A percentile compares a stretch with the other conserved stretches of the same genome.
Evolutionary conservation across 2,329 filamentous ascomycete species (phyloP).

Genomic region (Botrytis fragariae): DNA sequence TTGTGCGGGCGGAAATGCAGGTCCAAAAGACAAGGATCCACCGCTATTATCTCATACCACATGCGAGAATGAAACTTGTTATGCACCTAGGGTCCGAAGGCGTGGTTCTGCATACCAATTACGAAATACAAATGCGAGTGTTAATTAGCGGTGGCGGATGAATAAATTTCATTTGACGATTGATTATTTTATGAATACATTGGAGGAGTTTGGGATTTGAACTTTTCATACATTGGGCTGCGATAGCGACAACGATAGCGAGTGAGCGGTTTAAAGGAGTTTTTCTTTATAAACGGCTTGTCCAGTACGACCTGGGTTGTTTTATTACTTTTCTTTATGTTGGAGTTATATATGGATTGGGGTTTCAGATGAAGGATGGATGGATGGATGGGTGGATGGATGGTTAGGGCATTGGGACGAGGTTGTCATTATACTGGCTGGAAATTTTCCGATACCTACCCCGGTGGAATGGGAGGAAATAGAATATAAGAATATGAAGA

Average conservation of each 20-base stretch:
- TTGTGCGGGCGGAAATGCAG: conserved; percentile 5
- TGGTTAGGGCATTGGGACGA: neutral
- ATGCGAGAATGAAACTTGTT: conserved; percentile 8
- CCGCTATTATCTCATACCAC: conserved; percentile 6
- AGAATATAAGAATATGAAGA: neutral
- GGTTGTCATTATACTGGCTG: neutral
- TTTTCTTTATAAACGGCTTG: conserved; percentile 8
- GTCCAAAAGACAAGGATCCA: conserved; percentile 14
- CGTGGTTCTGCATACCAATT: conserved; percentile 13
- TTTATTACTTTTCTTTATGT: neutral
- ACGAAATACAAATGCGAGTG: conserved; percentile 3
- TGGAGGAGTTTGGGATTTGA: conserved; percentile 4
- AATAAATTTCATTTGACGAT: neutral
- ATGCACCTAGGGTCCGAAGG: conserved; percentile 19
- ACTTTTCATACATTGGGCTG: neutral
- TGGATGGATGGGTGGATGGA: neutral
- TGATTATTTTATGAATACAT: conserved; percentile 9
- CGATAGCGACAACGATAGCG: neutral
- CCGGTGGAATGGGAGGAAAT: conserved; percentile 3
- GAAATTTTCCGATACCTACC: neutral
- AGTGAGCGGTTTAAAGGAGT: conserved; percentile 2
- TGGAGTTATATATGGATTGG: neutral
- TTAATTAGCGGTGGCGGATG: conserved; percentile 5
- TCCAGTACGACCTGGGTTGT: conserved; percentile 2
- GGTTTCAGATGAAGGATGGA: conserved; percentile 1